phyloP scores from a whole-genome alignment of 2,329 filamentous ascomycete genomes.

The Berkeleyomyces basicola region DNA sequence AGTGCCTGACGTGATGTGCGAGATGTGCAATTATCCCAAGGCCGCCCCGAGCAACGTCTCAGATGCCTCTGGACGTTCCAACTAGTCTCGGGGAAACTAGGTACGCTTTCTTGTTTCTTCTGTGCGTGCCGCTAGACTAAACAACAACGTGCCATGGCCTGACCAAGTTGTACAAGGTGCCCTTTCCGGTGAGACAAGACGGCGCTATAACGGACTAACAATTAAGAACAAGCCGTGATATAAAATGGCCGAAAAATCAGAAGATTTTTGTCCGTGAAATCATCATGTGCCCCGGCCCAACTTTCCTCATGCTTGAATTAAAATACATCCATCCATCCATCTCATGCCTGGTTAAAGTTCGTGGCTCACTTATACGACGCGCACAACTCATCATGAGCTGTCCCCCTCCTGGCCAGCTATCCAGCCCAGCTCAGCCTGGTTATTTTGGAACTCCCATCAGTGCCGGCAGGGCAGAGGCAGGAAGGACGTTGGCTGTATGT shows the following conservation, averaged over 20 bases:
- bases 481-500: no score
- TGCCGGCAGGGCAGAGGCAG: neutral
- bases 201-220: neutral
- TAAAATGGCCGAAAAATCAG: no score
- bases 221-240: no score
- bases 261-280: no score
- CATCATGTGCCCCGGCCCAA: neutral
- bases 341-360: neutral
- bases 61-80: no score
- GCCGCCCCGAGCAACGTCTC: no score
- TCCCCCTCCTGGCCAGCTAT: neutral
- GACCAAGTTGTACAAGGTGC: neutral
- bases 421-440: neutral
- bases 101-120: neutral
- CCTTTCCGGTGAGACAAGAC: neutral
- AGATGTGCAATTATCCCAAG: neutral
- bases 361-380: neutral
- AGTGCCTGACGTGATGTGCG: neutral
- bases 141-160: neutral
- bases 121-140: neutral
- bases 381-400: conserved; percentile 1
- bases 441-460: neutral
- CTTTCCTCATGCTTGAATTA: neutral
- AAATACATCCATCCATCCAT: neutral
- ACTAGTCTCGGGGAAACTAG: no score